Base-by-base conservation (phyloP, 2,329 filamentous ascomycete genomes). In the Didymella sp. region DNA sequence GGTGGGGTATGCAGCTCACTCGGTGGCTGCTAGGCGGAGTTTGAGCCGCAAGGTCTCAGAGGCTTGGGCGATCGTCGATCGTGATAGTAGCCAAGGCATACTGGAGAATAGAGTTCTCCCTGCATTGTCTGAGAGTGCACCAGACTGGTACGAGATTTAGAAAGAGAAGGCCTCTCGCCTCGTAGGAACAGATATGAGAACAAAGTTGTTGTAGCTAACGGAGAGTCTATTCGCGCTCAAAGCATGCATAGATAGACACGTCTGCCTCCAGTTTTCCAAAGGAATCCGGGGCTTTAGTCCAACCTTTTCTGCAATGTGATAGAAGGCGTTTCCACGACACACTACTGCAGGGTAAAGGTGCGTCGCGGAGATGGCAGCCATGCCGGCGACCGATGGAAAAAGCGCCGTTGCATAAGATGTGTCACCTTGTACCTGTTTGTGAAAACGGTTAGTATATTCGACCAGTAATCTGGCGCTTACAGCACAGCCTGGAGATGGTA, bases 291-390 rank as follows among this genome's bases (percentile, higher is more conserved):
- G n/a, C n/a, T n/a, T n/a, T n/a, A n/a, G n/a, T n/a, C n/a, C n/a
- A n/a, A n/a, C n/a, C n/a, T n/a, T n/a, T n/a, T n/a, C n/a, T n/a
- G n/a, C n/a, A n/a, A n/a, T n/a, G n/a, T n/a, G n/a, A n/a, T n/a
- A 31, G 35, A 42, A 44, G 38, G 42, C 25, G 30, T 38, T 25
- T 28, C 22, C 28, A 31, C 42, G 31, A 33, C 21, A 40, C 48
- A 21, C 38, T 47, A 30, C 31, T 57, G 49, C 54, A 49, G 43
- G 45, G 51, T 27, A 30, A 6, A 27, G 15, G 15, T 27, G 42
- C 46, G 13, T 50, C 21, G 52, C 52, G 52, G 52, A 50, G 31
- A 19, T 50, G 53, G 41, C 33, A 46, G 22, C 19, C 21, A 40
- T 19, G 41, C 30, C 50, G 31, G n/a, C 15, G 38, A 41, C 11